Conservation (phyloP, 2,329 filamentous ascomycete genomes). For the Neofusicoccum laricinum region DNA sequence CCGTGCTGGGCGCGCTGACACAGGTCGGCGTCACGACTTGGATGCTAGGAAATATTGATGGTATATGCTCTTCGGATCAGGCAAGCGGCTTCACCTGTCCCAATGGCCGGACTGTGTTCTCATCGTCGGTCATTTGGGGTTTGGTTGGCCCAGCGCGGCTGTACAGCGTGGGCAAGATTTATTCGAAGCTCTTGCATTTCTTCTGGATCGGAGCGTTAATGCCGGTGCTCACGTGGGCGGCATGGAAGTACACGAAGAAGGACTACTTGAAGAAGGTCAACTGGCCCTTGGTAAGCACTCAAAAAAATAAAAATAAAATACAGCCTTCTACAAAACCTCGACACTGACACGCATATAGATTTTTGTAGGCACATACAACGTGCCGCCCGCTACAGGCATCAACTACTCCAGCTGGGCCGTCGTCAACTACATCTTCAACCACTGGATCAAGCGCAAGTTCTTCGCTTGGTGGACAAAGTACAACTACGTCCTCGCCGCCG, state of each 20-base stretch:
- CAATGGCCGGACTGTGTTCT: constrained; percentile 61
- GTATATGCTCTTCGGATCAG: constrained; percentile 53
- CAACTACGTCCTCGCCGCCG: constrained; percentile 57
- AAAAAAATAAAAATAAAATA: background rate
- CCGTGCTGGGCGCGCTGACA: constrained; percentile 64
- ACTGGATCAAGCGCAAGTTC: constrained; percentile 46
- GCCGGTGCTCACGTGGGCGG: constrained; percentile 59
- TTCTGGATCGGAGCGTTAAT: constrained; percentile 65
- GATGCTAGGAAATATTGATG: constrained; percentile 55
- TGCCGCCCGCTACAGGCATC: constrained; percentile 66
- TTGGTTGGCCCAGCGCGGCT: constrained; percentile 69
- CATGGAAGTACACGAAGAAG: constrained; percentile 60
- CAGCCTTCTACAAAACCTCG: background rate
- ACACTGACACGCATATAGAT: constrained; percentile 3
- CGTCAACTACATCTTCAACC: constrained; percentile 68
- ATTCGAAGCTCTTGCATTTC: constrained; percentile 65
- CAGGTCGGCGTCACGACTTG: constrained; percentile 64
- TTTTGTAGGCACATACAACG: constrained; percentile 23
- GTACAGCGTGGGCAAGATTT: constrained; percentile 62
- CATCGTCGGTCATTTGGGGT: constrained; percentile 60
- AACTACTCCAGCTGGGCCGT: constrained; percentile 70
- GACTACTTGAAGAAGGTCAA: constrained; percentile 1
- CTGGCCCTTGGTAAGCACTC: constrained; percentile 9
- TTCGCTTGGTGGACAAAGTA: constrained; percentile 70
- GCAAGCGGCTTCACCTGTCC: constrained; percentile 54